Base-by-base conservation (phyloP, 106 monocot species). In the Phalaenopsis aphrodite region DNA sequence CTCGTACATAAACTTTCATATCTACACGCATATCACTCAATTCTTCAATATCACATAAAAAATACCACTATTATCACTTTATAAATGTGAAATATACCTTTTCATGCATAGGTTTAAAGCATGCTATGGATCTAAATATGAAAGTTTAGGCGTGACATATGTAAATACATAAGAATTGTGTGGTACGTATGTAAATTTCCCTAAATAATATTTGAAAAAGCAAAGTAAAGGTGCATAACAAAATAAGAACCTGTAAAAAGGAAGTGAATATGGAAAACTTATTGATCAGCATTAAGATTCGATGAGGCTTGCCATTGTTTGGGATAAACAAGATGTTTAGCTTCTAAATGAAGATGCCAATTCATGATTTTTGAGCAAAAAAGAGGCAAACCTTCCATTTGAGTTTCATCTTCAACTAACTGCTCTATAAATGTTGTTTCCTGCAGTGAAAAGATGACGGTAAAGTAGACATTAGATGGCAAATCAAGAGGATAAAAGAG, bases 391-490 rank as follows among this genome's bases (percentile, higher is more conserved):
- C 87, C 94, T 85, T 94, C 98, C 98, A 98, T 98, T 88, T 98
- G 92, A 82, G 80, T 88, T 89, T 98, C 98, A 87, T 94, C 98
- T 86, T 94, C 94, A 85, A 98, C 86, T 65, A 98, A n/a, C 84
- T 98, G 98, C 78, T 92, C 90, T 82, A 98, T 92, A 82, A 98
- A 98, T 74, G 92, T 91, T 77, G 94, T 94, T 82, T 89, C 98
- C 98, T 98, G 89, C 72, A 89, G 52, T 55, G 23, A 78, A 69
- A 69, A 69, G 36, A 69, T 69, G 14, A 69, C 14, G 39, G 39
- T 69, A 11, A 69, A 38, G 61, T 61, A 2, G 21, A 3, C 23
- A 69, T 69, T 69, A 69, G 69, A 39, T 69, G 15, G 10, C 4
- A 39, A 61, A 38, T 37, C 12, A 69, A 38, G 11, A 69, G 38